Base-by-base conservation (phyloP, 108 stramenopile species). In the Cyclotella choctawhatcheeana region DNA sequence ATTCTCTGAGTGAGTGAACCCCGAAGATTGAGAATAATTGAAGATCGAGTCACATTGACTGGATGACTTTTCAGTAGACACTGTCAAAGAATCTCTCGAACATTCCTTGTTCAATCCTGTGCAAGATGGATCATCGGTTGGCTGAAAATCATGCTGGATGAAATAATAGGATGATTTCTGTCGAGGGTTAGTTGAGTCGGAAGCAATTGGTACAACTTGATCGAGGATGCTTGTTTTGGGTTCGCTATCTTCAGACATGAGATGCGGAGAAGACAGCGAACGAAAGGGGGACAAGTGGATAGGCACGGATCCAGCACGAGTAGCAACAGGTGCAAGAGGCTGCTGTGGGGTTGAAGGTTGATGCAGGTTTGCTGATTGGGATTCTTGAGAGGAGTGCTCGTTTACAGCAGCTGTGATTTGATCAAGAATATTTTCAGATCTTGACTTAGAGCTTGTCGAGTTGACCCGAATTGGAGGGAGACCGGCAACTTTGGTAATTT, bases 301-400 rank as follows among this genome's bases (percentile, higher is more conserved):
- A 31, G 55, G 55, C 29, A 30, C 29, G 55, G 31, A 56, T 10
- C 29, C 55, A 48, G 8, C n/a, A 30, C 55, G 55, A 30, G 29
- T 31, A 7, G 55, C 29, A n/a, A 2, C 29, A 2, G 1, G 55
- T n/a, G 30, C 10, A 31, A 27, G 12, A 30, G 27, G 1, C n/a
- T n/a, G n/a, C n/a, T n/a, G n/a, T 29, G 55, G 20, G 20, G 55
- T 30, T 56, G 55, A 56, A 10, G 51, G 5, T 56, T 56, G 55
- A 40, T 40, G 12, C 37, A 8, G 37, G 37, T 40, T n/a, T n/a
- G 37, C 12, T 8, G 37, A 40, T 40, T 6, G 6, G 12, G 37
- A 40, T 40, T 6, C 37, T 40, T 40, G 37, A 1, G 51, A 52
- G 20, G 51, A 24, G 2, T 18, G 51, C 1, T 52, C 10, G 22